Evolutionary conservation across 352 stramenopile species (phyloP), one percentile per base, ranked within the genome.

Genomic region (Globisporangium acanthophoron): DNA sequence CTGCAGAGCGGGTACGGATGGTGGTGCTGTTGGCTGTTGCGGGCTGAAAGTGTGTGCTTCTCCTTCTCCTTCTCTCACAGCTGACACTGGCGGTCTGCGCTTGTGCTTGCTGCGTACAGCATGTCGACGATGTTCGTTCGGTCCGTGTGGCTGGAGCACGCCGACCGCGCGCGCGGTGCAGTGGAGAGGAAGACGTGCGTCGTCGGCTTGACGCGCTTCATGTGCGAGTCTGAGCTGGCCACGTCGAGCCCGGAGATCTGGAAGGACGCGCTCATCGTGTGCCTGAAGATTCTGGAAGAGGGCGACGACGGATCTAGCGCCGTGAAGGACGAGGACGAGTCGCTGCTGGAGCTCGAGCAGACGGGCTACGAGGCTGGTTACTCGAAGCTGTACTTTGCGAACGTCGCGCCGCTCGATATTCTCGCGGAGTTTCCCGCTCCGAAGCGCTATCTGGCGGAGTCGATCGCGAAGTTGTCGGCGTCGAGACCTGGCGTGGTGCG

Each of bases 361-460:
- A 90, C 87, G 3, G 83, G 88, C 27, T 98, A 98, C 62, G 94
- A 98, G 81, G 86, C 94, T 39, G 89, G 90, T 9, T 98, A 95
- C 71, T 97, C 94, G 15, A 92, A 94, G 58, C 70, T 98, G 18
- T 92, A 96, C 59, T 97, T 97, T 71, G 94, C 94, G 11, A 89
- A 81, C 0, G 78, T 90, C 39, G 78, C 86, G 40, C 64, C 77
- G 0, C 77, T 92, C 52, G 95, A 98, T 70, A 80, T 87, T 31
- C 87, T 98, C 57, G 61, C 76, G 16, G 84, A 96, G 52, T 86
- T 96, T 62, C 65, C 73, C 0, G 54, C 66, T 6, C 59, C 76
- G 44, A 79, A 78, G 46, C 74, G 74, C 45, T 92, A 88, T 50
- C 65, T 92, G 58, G 73, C 74, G 5, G 77, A 88, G 37, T 87